Conservation (phyloP, 768 basidiomycete species). For the Gymnopilus dilepis region DNA sequence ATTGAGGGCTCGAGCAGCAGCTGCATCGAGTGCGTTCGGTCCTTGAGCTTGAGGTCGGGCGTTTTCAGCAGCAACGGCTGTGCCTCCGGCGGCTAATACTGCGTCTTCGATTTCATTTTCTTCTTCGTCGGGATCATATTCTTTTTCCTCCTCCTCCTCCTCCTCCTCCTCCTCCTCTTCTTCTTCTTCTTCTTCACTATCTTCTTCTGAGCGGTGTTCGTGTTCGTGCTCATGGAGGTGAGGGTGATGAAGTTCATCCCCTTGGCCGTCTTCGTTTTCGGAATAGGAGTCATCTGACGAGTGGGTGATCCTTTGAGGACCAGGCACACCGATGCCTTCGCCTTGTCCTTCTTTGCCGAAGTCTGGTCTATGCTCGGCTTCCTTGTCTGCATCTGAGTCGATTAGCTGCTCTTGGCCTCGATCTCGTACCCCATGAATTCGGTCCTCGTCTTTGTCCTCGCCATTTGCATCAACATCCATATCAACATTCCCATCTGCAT, state of each 20-base stretch:
- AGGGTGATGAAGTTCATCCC: constrained; percentile 33
- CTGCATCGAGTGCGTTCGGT: constrained; percentile 4
- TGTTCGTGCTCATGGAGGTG: too few species aligned
- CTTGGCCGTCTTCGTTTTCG: constrained; percentile 22
- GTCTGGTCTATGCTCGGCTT: constrained; percentile 27
- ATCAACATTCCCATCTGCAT: constrained; percentile 3
- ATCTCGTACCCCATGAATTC: too few species aligned
- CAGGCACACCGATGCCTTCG: neutral
- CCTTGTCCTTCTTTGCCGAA: constrained; percentile 24
- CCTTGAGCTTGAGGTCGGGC: too few species aligned
- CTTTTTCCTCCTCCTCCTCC: constrained; percentile 42
- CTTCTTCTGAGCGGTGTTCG: constrained; percentile 34
- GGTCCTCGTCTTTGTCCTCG: constrained; percentile 12
- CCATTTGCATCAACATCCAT: constrained; percentile 5
- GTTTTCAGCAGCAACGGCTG: too few species aligned
- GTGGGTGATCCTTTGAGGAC: constrained; percentile 17
- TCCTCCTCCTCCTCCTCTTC: constrained; percentile 50
- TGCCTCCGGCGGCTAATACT: constrained; percentile 16
- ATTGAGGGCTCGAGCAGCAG: constrained; percentile 23
- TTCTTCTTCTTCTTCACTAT: constrained; percentile 35
- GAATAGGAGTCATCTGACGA: too few species aligned
- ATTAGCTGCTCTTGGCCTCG: neutral
- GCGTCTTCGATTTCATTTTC: constrained; percentile 37
- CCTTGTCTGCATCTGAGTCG: constrained; percentile 22
- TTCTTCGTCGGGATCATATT: too few species aligned